These are phyloP conservation scores for Lichtheimia ramosa DNA, from an alignment of 371 early-diverging fungal species.

Conservation along the genomic window DNA sequence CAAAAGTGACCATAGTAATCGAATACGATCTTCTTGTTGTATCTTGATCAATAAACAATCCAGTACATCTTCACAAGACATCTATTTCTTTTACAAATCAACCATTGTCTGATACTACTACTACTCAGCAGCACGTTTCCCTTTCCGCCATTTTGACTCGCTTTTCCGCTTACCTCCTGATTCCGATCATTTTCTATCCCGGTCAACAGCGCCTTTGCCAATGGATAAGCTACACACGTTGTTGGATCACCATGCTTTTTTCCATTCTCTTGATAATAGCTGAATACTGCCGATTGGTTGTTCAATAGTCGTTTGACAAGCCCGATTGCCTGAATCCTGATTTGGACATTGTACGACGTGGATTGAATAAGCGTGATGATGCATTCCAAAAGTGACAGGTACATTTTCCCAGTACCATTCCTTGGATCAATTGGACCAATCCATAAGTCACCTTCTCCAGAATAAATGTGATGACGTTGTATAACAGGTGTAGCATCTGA, in stretches of 20 bases:
- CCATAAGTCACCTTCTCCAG: background rate
- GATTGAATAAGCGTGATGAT: conserved; percentile 1
- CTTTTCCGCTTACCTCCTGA: background rate
- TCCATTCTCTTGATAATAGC: conserved; percentile 6
- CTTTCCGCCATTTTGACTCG: background rate
- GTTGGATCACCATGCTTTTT: background rate
- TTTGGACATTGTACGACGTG: background rate
- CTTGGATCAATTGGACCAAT: background rate
- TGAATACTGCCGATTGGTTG: conserved; percentile 8
- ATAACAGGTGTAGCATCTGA: background rate
- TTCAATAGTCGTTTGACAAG: conserved; percentile 5
- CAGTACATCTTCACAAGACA: background rate
- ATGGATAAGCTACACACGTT: conserved; percentile 4
- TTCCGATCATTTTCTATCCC: background rate
- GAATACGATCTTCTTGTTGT: background rate
- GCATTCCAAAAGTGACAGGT: background rate
- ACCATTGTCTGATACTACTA: background rate
- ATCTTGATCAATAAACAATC: background rate
- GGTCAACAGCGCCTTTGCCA: conserved; percentile 2
- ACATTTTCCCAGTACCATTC: background rate
- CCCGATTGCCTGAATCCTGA: background rate
- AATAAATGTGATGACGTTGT: background rate
- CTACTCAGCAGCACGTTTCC: background rate
- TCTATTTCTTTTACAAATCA: too few relatives aligned
- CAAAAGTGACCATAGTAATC: background rate